Evolutionary conservation across 257 asterid species (phyloP).

Genomic region (Linaria vulgaris): DNA sequence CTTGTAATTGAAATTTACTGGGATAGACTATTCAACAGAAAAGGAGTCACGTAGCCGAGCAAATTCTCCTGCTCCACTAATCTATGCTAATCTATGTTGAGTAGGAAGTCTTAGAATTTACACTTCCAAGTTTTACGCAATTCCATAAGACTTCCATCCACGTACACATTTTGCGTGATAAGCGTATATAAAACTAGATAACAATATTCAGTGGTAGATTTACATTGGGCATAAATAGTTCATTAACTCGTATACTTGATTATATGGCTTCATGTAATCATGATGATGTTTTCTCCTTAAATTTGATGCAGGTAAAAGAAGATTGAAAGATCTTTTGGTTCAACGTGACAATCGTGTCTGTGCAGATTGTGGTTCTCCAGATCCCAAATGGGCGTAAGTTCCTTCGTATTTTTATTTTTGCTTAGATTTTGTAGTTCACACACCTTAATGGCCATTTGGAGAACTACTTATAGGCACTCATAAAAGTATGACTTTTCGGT

Average conservation of each 20-base stretch:
- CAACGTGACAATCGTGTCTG: conserved; percentile 76
- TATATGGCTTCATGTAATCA: conserved; percentile 16
- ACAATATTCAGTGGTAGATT: background rate
- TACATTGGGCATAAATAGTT: background rate
- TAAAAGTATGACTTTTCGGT: background rate
- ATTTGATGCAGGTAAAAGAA: conserved; percentile 65
- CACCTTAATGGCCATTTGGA: background rate
- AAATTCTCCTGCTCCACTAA: no score
- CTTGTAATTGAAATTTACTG: no score
- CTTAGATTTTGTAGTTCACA: background rate
- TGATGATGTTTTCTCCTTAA: conserved; percentile 13
- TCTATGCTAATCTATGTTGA: no score
- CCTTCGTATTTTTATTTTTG: background rate
- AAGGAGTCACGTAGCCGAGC: no score
- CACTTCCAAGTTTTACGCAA: no score
- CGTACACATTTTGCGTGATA: no score
- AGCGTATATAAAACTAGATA: no score
- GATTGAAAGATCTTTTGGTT: conserved; percentile 75
- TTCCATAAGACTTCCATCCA: no score
- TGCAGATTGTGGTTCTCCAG: conserved; percentile 94
- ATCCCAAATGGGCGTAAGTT: conserved; percentile 99
- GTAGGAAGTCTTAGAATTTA: no score
- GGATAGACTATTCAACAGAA: no score
- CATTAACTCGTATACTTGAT: background rate
- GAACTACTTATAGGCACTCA: background rate